These are phyloP conservation scores for Cyclospora cayetanensis DNA, from an alignment of 169 alveolate species.

Conservation along the genomic window DNA sequence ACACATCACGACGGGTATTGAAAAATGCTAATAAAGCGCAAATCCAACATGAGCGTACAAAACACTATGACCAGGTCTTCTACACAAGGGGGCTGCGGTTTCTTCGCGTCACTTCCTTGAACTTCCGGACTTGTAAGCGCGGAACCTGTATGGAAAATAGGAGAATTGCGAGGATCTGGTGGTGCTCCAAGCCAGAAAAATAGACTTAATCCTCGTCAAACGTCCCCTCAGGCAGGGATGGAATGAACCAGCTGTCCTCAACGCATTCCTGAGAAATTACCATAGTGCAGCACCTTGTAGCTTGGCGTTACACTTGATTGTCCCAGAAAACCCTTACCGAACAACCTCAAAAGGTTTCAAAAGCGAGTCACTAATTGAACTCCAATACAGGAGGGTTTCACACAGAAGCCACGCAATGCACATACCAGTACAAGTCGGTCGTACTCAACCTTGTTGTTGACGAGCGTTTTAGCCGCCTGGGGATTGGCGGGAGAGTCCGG, in stretches of 20 bases:
- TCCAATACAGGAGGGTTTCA: no score
- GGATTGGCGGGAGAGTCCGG: conserved; percentile 98
- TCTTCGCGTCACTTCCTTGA: no score
- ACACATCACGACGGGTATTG: no score
- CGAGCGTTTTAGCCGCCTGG: conserved; percentile 95
- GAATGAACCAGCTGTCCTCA: conserved; percentile 66
- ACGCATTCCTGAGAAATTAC: conserved; percentile 37
- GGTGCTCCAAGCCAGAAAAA: not conserved
- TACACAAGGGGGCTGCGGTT: no score
- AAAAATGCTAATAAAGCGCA: no score
- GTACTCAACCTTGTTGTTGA: conserved; percentile 89
- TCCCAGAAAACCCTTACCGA: not conserved
- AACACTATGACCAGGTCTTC: no score
- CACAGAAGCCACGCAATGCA: not conserved
- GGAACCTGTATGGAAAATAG: no score
- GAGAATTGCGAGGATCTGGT: not conserved
- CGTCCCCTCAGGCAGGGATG: conserved; percentile 53
- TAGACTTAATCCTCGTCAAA: conserved; percentile 30
- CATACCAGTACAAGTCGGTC: conserved; percentile 70
- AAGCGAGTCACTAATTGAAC: no score
- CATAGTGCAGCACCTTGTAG: not conserved
- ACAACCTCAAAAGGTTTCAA: not conserved
- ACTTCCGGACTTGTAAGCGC: no score
- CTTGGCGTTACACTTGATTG: not conserved
- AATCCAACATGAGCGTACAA: no score